Evolutionary conservation across 495 filamentous ascomycete genomes (phyloP), one percentile per base, ranked within the genome.

Genomic region (Aspergillus olivimuriae): DNA sequence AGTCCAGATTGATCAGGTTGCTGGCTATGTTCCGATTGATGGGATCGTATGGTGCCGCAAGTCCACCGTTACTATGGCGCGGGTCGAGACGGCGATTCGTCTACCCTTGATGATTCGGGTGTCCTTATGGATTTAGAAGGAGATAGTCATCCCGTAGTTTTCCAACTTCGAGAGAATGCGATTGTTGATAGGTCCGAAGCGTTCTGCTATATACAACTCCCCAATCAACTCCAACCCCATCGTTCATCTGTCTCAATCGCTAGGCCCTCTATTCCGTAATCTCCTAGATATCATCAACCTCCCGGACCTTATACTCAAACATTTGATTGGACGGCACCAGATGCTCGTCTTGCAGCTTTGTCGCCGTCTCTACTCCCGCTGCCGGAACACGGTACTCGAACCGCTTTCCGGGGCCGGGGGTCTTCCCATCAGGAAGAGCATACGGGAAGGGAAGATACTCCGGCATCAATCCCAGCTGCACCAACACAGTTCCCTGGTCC

Each of bases 401-500:
- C 17, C 56, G 57, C 35, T 72, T 71, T 0, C 68, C 73, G 0
- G 56, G 43, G 0, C 42, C 61, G 1, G 71, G 60, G 4, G 41
- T 19, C n/a, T 46, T 41, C 4, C 69, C 74, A 34, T 58, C 62
- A 0, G 73, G 62, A 2, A 79, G 42, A 0, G 68, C 42, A 52
- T 81, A 78, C 6, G 79, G 77, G 40, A 75, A 83, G 7, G 75
- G 70, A 1, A 74, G 61, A 63, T 66, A 82, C 54, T 54, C 78
- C 63, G 84, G 76, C 42, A 94, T 56, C 21, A 92, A 52, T 0
- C 85, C 85, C 0, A 88, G 62, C 58, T 94, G 87, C 22, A 77
- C 68, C 1, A 95, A 66, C 6, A 88, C 82, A 2, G 77, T 82
- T 0, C 80, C 84, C 57, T 94, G 87, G 56, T 94, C 89, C 87